Evolutionary conservation across 768 basidiomycete species (phyloP).

Genomic region (Boletales sp.): DNA sequence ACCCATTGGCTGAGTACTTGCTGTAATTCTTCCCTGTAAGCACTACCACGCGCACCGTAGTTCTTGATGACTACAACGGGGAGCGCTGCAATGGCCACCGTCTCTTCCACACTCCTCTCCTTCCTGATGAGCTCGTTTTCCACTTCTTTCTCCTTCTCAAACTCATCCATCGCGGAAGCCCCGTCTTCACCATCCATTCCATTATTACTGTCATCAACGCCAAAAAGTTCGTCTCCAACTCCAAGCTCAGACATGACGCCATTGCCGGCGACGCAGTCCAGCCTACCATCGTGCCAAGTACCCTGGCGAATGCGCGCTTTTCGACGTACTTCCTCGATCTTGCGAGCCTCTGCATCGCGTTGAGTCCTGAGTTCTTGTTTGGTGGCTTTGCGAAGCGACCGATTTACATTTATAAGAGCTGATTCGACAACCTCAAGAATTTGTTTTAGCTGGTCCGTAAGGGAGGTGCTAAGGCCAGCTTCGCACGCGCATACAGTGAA

Average conservation of each 20-base stretch:
- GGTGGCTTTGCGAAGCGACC: slow-evolving; percentile 44
- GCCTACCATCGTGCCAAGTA: slow-evolving; percentile 79
- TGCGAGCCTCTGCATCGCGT: slow-evolving; percentile 32
- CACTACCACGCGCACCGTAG: slow-evolving; percentile 58
- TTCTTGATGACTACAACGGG: slow-evolving; percentile 88
- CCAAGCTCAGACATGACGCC: slow-evolving; percentile 87
- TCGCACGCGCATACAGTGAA: not conserved
- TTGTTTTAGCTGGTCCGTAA: slow-evolving; percentile 79
- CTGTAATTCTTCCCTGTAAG: slow-evolving; percentile 66
- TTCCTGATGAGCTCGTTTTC: slow-evolving; percentile 30
- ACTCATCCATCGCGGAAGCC: slow-evolving; percentile 13
- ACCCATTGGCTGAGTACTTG: slow-evolving; percentile 81
- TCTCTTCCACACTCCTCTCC: slow-evolving; percentile 38
- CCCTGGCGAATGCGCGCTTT: slow-evolving; percentile 55
- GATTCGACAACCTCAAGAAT: slow-evolving; percentile 76
- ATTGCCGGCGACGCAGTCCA: slow-evolving; percentile 83
- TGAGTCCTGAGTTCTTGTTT: slow-evolving; percentile 38
- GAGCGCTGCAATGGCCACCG: slow-evolving; percentile 54
- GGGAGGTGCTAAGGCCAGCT: slow-evolving; percentile 82
- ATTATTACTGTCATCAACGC: slow-evolving; percentile 30
- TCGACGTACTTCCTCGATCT: slow-evolving; percentile 36
- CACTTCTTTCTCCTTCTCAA: slow-evolving; percentile 26
- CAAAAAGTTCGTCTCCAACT: slow-evolving; percentile 66
- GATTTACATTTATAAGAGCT: slow-evolving; percentile 64
- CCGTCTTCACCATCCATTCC: slow-evolving; percentile 8